Percentiles rank a stretch among this genome's conserved stretches.
These are phyloP conservation scores for Kernera saxatilis DNA, from an alignment of 345 rosid species.

Conservation along the genomic window DNA sequence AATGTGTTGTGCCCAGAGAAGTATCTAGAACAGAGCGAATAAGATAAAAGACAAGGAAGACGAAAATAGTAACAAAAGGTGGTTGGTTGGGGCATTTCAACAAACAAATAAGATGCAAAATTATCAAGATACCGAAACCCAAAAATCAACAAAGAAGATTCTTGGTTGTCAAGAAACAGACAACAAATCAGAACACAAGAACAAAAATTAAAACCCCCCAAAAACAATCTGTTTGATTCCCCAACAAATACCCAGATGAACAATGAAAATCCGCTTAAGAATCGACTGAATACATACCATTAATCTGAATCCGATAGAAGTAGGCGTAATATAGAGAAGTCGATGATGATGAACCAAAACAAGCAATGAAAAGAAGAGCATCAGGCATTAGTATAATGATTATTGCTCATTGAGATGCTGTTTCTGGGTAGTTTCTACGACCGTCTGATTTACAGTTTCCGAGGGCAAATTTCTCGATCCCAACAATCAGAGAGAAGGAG, in stretches of 20 bases:
- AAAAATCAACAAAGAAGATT: neutral
- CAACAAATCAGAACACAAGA: conserved; percentile 16
- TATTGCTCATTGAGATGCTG: conserved; percentile 9
- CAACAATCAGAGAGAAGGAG: conserved; percentile 19
- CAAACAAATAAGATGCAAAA: conserved; percentile 29
- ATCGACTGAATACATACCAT: conserved; percentile 1
- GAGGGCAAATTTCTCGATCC: conserved; percentile 19
- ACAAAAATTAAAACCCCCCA: neutral
- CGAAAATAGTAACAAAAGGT: neutral
- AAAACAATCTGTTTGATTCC: neutral
- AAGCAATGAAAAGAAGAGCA: conserved; percentile 6
- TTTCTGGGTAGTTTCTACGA: conserved; percentile 25
- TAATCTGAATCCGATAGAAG: conserved; percentile 3
- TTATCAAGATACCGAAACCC: neutral
- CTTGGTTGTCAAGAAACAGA: conserved; percentile 18
- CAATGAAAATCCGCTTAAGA: neutral
- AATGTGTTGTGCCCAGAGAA: neutral
- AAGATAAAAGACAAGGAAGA: neutral
- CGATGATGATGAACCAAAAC: neutral
- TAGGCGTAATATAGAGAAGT: neutral
- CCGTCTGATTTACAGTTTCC: conserved; percentile 2
- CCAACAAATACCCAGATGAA: neutral
- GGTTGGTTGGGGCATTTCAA: conserved; percentile 37
- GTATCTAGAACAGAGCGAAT: conserved; percentile 2
- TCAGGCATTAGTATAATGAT: neutral